phyloP scores from a whole-genome alignment of 192 early-diverging fungal genomes.

The Phycomyces nitens region DNA sequence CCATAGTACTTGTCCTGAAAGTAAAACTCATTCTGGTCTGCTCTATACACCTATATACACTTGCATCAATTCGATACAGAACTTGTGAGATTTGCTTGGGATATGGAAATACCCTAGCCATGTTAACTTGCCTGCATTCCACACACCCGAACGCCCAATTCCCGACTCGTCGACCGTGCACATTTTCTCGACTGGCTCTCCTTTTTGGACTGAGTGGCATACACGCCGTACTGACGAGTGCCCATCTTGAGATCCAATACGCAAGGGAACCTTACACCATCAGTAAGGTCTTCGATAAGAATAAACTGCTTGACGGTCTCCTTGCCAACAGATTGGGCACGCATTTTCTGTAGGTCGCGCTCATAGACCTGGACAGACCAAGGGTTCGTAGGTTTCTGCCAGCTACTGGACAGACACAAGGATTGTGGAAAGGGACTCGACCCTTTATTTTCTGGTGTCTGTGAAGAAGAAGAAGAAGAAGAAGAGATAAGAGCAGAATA shows the following conservation, averaged over 20 bases:
- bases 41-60: conserved; percentile 19
- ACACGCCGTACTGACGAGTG: conserved; percentile 92
- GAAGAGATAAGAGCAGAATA: too few species aligned
- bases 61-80: too few species aligned
- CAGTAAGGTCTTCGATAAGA: conserved; percentile 90
- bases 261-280: conserved; percentile 84
- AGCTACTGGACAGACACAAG: neutral
- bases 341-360: conserved; percentile 23
- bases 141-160: conserved; percentile 91
- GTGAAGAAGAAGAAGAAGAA: neutral
- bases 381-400: conserved; percentile 18
- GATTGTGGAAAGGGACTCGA: neutral
- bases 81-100: too few species aligned
- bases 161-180: conserved; percentile 85
- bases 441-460: neutral
- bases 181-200: conserved; percentile 91
- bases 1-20: conserved; percentile 98
- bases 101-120: neutral
- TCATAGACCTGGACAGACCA: conserved; percentile 30
- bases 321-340: conserved; percentile 1
- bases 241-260: conserved; percentile 99
- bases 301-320: conserved; percentile 69
- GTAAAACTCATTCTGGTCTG: conserved; percentile 50
- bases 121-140: conserved; percentile 87
- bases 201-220: conserved; percentile 80